Evolutionary conservation across 2,329 filamentous ascomycete genomes (phyloP), one percentile per base, ranked within the genome.

Genomic region (Mollisia scopiformis): DNA sequence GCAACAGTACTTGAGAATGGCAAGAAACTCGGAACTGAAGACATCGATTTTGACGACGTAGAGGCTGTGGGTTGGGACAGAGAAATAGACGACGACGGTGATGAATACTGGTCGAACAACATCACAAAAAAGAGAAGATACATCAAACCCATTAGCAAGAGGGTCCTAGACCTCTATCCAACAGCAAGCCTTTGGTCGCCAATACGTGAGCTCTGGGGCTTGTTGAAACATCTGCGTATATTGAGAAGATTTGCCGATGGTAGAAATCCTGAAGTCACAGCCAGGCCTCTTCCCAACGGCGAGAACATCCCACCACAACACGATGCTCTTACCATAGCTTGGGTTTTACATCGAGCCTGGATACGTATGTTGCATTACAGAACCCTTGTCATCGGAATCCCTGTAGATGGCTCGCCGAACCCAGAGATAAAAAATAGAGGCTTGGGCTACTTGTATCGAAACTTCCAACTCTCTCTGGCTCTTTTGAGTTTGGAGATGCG

Each of bases 321-420:
- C 14, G 23, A 14, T 28, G 25, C 30, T 14, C 57, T 39, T 30
- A 31, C 7, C n/a, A 35, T n/a, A 14, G 35, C 57, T 2, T 66
- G 61, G 60, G 43, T 51, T 11, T 47, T 68, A 23, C 62, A 65
- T 46, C 46, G 62, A 31, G 58, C 58, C 25, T 66, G 54, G 54
- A 59, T 65, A 35, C 61, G 59, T 13, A 52, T 57, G 19, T 43
- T 68, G 13, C 62, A 68, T 30, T 61, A 63, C 33, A 61, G 62
- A 4, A 61, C 59, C 16, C 49, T 66, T 4, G 47, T 30, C 13
- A 21, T 55, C 13, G 62, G 46, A 41, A 13, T n/a, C n/a, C n/a
- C n/a, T n/a, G n/a, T n/a, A n/a, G n/a, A n/a, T n/a, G n/a, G n/a
- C n/a, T n/a, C n/a, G n/a, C n/a, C n/a, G n/a, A n/a, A n/a, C n/a